Evolutionary conservation across 2,329 filamentous ascomycete species (phyloP).

Genomic region (Geosmithia putterillii): DNA sequence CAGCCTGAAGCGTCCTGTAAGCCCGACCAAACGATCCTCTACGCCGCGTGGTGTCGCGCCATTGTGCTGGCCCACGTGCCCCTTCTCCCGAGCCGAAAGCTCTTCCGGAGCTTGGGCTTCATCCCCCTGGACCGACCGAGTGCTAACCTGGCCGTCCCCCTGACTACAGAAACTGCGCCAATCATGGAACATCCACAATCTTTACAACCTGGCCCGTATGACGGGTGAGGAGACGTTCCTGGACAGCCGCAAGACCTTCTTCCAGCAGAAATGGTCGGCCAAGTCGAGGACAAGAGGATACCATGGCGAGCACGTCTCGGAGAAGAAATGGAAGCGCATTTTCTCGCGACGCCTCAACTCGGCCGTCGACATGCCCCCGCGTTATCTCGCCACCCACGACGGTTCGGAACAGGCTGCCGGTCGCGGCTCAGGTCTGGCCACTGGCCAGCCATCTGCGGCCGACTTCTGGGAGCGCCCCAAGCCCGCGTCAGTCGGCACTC

Average conservation of each 20-base stretch:
- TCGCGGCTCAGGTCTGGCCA: constrained; percentile 58
- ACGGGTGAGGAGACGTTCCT: constrained; percentile 17
- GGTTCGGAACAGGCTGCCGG: constrained; percentile 76
- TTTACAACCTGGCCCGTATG: constrained; percentile 64
- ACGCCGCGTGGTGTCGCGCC: background rate
- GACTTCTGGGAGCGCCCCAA: constrained; percentile 13
- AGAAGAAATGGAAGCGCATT: constrained; percentile 89
- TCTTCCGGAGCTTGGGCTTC: background rate
- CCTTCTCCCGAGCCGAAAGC: background rate
- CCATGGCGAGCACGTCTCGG: constrained; percentile 88
- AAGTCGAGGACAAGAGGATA: constrained; percentile 78
- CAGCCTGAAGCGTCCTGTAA: constrained; percentile 52
- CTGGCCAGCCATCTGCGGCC: constrained; percentile 17
- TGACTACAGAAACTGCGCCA: constrained; percentile 72
- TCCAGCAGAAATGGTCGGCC: constrained; percentile 95
- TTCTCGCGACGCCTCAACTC: constrained; percentile 72
- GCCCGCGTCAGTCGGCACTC: background rate
- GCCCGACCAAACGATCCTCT: constrained; percentile 12
- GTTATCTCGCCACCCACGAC: constrained; percentile 68
- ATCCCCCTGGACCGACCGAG: background rate
- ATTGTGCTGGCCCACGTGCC: too few species aligned
- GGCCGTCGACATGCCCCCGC: constrained; percentile 74
- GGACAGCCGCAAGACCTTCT: constrained; percentile 53
- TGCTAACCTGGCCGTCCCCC: background rate
- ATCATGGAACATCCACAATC: constrained; percentile 95